These are phyloP conservation scores for Penicillium samsonianum DNA, from an alignment of 495 filamentous ascomycete species.

Conservation along the genomic window DNA sequence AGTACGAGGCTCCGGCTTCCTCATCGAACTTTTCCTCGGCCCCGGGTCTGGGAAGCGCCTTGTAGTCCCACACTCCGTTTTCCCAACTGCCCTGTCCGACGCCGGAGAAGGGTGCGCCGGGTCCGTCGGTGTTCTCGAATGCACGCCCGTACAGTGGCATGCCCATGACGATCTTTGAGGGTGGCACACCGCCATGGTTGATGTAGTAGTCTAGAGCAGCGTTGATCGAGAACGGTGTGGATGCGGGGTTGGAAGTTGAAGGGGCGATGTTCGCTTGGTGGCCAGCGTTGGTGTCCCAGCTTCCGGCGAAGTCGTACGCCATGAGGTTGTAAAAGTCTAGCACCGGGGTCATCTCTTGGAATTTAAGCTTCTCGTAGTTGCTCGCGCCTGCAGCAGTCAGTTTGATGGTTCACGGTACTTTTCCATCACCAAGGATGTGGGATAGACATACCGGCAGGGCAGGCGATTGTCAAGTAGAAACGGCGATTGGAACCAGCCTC, in stretches of 20 bases:
- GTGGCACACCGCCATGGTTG: conserved; percentile 54
- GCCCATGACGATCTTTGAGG: conserved; percentile 77
- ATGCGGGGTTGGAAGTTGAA: conserved; percentile 51
- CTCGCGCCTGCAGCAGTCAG: conserved; percentile 35
- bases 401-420: conserved; percentile 22
- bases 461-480: conserved; percentile 79
- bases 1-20: conserved; percentile 63
- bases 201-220: conserved; percentile 62
- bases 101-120: conserved; percentile 68
- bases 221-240: conserved; percentile 58
- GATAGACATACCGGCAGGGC: conserved; percentile 37
- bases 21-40: conserved; percentile 41
- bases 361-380: conserved; percentile 68
- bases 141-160: conserved; percentile 88
- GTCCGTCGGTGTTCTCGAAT: conserved; percentile 72
- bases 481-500: conserved; percentile 58
- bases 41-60: conserved; percentile 56
- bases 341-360: conserved; percentile 68
- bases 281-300: conserved; percentile 72
- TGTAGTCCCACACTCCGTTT: conserved; percentile 81
- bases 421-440: background rate
- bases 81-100: conserved; percentile 71
- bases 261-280: conserved; percentile 79
- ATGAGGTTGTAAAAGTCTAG: conserved; percentile 83
- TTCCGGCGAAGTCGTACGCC: conserved; percentile 80